Evolutionary conservation across 1,284 basidiomycete species (phyloP).

Genomic region (Flammula alnicola): DNA sequence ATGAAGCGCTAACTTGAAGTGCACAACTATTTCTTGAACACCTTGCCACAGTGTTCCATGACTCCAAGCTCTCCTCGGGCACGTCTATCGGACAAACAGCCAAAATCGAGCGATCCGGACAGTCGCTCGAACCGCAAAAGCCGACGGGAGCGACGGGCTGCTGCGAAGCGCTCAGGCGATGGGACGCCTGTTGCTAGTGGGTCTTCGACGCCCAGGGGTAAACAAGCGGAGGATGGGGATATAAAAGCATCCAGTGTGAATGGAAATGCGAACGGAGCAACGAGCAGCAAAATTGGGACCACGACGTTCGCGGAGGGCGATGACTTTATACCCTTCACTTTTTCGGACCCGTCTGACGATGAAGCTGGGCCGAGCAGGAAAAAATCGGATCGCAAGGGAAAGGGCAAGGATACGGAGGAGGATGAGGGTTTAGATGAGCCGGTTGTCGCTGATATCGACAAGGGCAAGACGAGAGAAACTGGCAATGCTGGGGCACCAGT

Average conservation of each 20-base stretch:
- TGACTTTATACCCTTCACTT: conserved; percentile 66
- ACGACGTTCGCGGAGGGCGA: conserved; percentile 42
- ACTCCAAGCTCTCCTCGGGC: no score
- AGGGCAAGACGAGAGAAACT: conserved; percentile 27
- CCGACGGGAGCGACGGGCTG: background rate
- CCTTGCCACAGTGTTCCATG: no score
- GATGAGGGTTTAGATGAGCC: conserved; percentile 21
- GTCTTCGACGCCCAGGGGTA: conserved; percentile 11
- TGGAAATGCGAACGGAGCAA: background rate
- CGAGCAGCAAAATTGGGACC: background rate
- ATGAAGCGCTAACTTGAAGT: no score
- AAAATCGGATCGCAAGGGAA: conserved; percentile 20
- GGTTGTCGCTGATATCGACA: conserved; percentile 22
- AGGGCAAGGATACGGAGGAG: conserved; percentile 21
- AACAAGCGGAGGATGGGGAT: background rate
- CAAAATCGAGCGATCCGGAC: background rate
- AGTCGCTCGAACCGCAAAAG: conserved; percentile 1
- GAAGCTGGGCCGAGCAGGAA: conserved; percentile 21
- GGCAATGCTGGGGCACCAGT: no score
- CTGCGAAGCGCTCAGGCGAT: conserved; percentile 2
- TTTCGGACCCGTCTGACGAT: conserved; percentile 29
- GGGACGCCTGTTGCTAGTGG: conserved; percentile 20
- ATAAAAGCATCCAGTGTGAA: conserved; percentile 2
- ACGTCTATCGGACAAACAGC: no score
- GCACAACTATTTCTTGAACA: no score